Conservation (phyloP, 352 stramenopile species). For the Proteromonas lacertae region DNA sequence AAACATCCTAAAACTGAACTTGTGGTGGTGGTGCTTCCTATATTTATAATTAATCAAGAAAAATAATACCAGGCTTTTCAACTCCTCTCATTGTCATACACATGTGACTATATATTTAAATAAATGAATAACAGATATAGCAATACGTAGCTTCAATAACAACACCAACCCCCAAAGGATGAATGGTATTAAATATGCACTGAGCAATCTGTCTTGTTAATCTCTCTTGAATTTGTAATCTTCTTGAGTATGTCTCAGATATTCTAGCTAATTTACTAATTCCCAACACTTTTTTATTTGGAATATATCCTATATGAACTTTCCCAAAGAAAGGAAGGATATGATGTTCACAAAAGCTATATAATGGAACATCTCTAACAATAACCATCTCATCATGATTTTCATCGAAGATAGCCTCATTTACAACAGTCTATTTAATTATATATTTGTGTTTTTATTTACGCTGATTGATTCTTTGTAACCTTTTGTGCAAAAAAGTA, state of each 20-base stretch:
- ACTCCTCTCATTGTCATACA: constrained; percentile 98
- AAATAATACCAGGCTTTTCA: constrained; percentile 82
- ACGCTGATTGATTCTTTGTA: constrained; percentile 47
- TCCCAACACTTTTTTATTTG: constrained; percentile 71
- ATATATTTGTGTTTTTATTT: too few relatives aligned
- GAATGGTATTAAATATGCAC: constrained; percentile 73
- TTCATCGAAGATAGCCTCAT: constrained; percentile 78
- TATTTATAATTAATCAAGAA: too few relatives aligned
- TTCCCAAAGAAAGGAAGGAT: constrained; percentile 96
- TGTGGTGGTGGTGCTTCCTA: too few relatives aligned
- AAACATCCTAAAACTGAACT: too few relatives aligned
- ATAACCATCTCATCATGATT: constrained; percentile 89
- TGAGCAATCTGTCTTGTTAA: constrained; percentile 95
- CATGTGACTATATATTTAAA: constrained; percentile 46
- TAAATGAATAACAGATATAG: neutral
- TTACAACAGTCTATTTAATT: constrained; percentile 27
- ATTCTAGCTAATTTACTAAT: constrained; percentile 91
- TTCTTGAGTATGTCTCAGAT: constrained; percentile 71
- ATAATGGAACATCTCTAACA: constrained; percentile 91
- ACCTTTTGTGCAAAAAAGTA: constrained; percentile 66
- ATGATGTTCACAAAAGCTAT: constrained; percentile 96
- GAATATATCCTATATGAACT: constrained; percentile 66
- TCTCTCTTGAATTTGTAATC: constrained; percentile 91
- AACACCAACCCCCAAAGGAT: constrained; percentile 83
- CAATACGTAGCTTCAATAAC: constrained; percentile 57